These are phyloP conservation scores for Aspergillus amoenus DNA, from an alignment of 2,329 filamentous ascomycete genomes.

Conservation along the genomic window DNA sequence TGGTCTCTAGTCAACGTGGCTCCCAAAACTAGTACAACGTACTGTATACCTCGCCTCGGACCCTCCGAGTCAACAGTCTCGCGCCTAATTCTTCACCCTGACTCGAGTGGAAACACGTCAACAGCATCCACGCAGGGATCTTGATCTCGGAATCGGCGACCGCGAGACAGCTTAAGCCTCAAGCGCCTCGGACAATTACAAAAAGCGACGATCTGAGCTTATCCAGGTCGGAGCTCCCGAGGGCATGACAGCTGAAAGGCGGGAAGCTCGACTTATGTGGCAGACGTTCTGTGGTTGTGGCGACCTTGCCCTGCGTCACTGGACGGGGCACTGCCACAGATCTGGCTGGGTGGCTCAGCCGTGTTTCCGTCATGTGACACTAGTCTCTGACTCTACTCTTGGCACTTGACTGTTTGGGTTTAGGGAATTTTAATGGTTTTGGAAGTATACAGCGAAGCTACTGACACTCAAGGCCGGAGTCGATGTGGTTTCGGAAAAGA, in stretches of 20 bases:
- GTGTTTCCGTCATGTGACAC: background rate
- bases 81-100: background rate
- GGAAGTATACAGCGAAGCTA: background rate
- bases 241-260: slow-evolving; percentile 10
- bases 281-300: slow-evolving; percentile 5
- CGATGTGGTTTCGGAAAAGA: no score
- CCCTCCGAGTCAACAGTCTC: background rate
- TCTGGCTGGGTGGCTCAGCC: background rate
- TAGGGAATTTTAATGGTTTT: background rate
- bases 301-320: background rate
- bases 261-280: slow-evolving; percentile 7
- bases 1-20: background rate
- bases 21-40: background rate
- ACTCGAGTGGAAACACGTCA: slow-evolving; percentile 4
- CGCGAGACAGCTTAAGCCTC: background rate
- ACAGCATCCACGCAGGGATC: background rate
- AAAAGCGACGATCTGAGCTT: slow-evolving; percentile 4
- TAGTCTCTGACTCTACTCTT: background rate
- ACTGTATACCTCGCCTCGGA: background rate
- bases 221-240: slow-evolving; percentile 5
- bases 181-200: slow-evolving; percentile 4
- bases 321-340: slow-evolving; percentile 7
- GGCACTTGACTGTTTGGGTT: background rate
- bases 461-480: background rate
- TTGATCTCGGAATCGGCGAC: background rate